Conservation (phyloP, 1,284 basidiomycete genomes). For the Trichosporon ovoides region DNA sequence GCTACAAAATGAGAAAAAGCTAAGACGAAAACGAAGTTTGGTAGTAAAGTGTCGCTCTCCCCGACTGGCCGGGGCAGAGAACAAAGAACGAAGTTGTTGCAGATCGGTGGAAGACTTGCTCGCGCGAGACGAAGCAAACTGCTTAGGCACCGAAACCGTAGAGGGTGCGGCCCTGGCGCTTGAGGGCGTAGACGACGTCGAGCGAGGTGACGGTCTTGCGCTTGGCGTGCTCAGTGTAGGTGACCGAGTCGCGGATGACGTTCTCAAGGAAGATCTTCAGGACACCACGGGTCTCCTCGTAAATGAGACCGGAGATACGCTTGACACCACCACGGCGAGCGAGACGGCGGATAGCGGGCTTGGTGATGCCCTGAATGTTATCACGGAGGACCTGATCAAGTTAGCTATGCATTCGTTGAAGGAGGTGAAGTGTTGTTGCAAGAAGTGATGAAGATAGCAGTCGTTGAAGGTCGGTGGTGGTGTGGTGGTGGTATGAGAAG, state of each 20-base stretch:
- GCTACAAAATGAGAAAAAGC: conserved; percentile 16
- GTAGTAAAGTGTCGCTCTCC: background rate
- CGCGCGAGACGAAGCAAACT: no score
- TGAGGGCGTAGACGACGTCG: conserved; percentile 79
- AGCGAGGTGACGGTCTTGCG: conserved; percentile 82
- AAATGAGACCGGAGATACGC: conserved; percentile 87
- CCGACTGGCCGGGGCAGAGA: background rate
- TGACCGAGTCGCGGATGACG: conserved; percentile 82
- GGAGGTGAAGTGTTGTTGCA: background rate
- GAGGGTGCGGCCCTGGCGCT: conserved; percentile 80
- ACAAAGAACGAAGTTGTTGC: background rate
- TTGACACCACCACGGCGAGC: conserved; percentile 93
- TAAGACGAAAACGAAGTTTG: conserved; percentile 20
- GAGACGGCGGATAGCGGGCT: conserved; percentile 87
- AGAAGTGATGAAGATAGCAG: background rate
- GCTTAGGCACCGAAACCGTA: conserved; percentile 72
- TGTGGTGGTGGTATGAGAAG: conserved; percentile 22
- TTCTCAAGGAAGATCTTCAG: conserved; percentile 64
- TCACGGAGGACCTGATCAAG: conserved; percentile 58
- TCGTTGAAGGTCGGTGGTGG: background rate
- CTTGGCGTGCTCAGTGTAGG: conserved; percentile 91
- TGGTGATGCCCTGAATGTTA: conserved; percentile 81
- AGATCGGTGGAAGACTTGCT: no score
- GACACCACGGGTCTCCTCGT: conserved; percentile 85
- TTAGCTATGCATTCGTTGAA: background rate